Base-by-base conservation (phyloP, 208 protist genomes). In the Crithidia bombi region DNA sequence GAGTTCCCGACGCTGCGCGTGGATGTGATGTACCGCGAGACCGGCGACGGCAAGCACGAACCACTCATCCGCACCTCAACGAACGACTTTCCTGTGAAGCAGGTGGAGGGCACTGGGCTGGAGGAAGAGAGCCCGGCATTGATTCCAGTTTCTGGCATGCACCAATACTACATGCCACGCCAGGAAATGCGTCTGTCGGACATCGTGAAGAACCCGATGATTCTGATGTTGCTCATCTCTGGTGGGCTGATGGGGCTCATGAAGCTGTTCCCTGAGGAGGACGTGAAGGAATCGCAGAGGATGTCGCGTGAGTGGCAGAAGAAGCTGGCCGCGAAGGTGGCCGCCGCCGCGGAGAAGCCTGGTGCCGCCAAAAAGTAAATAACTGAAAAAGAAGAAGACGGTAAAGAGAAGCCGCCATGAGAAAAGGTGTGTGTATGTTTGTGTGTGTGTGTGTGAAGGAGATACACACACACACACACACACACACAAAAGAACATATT, bases 251-350 rank as follows among this genome's bases (percentile, higher is more conserved):
- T 96, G 36, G 76, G 79, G 14, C 43, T 96, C 35, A 85, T 91
- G 79, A 88, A 90, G 49, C 44, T 96, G 30, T 79, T 96, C 65
- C 88, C 88, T 0, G 87, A 93, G 59, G 91, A 96, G 73, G 85
- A 93, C 0, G 55, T 87, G 14, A 87, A 83, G 59, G 83, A 92
- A 65, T 90, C 86, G 15, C 61, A 81, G 49, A 82, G 81, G 66
- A 81, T 90, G 79, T 79, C 86, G 62, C 75, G 86, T 15, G 76
- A 85, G 56, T 83, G 82, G 76, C 78, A 83, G 56, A 81, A 82
- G 57, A 88, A 93, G 65, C 49, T 86, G 35, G 35, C 70, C 15
- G 77, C 75, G 28, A 80, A 71, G 55, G 44, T 63, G n/a, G 49
- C 61, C 25, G 68, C 58, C 3, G 61, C 61, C 12, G 26, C 61